Base-by-base conservation (phyloP, 1,139 yeast genomes). In the Ogataea hybrid region DNA sequence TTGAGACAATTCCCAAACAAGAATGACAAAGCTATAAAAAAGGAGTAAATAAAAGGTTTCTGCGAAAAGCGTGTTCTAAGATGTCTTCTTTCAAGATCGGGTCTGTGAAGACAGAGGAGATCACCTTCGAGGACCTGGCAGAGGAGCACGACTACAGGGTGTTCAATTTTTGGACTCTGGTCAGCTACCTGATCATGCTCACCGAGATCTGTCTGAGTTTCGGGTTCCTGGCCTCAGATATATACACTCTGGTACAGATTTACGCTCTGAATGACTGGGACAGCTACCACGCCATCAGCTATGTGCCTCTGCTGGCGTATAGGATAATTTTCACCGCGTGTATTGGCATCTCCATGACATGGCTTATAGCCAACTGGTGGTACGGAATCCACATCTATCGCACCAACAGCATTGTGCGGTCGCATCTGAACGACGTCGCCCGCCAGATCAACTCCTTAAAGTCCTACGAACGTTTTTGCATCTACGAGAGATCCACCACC, bases 271-370 rank as follows among this genome's bases (percentile, higher is more conserved):
- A 84, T 56, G 70, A 77, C 42, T 88, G 96, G 96, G 77, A 84
- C 11, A 63, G 68, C 33, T 68, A 58, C 66, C 63, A 57, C 34
- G 75, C 71, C 27, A 62, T 71, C 44, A 79, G 83, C 46, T 80
- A 65, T 58, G 76, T 75, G 59, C 85, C 73, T 47, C 79, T 75
- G 67, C 72, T 56, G 59, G 82, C 75, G 45, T 78, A 94, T 41
- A 80, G 85, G 58, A 84, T 95, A 89, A 69, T 88, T 12, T 88
- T 87, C 60, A 82, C 90, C 8, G 88, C 84, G 1, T 88, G 96
- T 60, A 88, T 88, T 48, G 73, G 88, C n/a, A 75, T 86, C 46
- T 82, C 92, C 18, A 70, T 85, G 42, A 65, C 76, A 6, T 67
- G 85, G 22, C 57, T 84, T 36, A 50, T 79, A 1, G 79, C 79